Evolutionary conservation across 2,329 filamentous ascomycete species (phyloP), one percentile per base, ranked within the genome.

Genomic region (Aspergillus thermomutatus): DNA sequence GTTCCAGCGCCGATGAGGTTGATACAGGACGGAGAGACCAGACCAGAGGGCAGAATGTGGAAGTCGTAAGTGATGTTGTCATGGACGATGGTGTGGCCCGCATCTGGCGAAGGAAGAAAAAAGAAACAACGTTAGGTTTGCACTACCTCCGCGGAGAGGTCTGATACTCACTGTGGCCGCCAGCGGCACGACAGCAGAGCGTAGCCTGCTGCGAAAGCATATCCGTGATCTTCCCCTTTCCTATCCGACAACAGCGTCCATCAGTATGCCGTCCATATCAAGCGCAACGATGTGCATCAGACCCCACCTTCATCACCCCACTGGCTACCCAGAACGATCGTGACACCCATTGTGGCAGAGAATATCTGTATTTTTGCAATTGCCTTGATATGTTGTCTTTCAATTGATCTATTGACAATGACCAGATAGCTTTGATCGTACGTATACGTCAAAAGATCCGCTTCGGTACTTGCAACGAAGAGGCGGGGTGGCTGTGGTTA

Each of bases 161-260:
- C 5, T 34, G 26, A n/a, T 54, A 73, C 73, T 64, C 64, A 76
- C 74, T 79, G 65, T 79, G 76, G 53, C 77, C 77, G 62, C 77
- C 77, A 54, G 77, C 77, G 49, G 75, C 75, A 64, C 77, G 73
- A 56, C 72, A 75, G 65, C 77, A 79, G 49, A 79, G 71, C 53
- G 72, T 72, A 54, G 75, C 75, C 53, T 72, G 66, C 64, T 77
- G 72, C 55, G 76, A 76, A 59, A 79, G 74, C 64, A 79, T 74
- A 60, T 79, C 77, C 60, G 76, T 77, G 45, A 79, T 77, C 66
- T 79, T 79, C 50, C 77, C 77, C 68, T 79, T 79, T 56, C 75
- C 74, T 77, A 54, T 58, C 41, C 25, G 19, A 60, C 63, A 50
- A 19, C 31, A 65, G 53, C 31, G 28, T 28, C 49, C 40, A 47